Evolutionary conservation across 2,329 filamentous ascomycete species (phyloP).

Genomic region (Penicillium sp.): DNA sequence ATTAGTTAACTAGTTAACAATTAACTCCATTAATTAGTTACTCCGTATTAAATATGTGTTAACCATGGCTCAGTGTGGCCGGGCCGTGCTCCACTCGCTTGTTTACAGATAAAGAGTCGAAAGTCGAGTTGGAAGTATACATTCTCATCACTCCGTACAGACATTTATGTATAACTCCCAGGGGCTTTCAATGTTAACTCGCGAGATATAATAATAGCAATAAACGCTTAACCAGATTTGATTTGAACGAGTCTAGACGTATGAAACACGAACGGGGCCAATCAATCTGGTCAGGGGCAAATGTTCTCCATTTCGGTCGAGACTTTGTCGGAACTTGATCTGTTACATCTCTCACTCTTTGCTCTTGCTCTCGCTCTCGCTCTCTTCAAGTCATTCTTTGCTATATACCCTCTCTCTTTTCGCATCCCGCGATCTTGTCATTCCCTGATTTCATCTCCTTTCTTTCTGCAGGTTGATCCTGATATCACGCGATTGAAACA

Average conservation of each 20-base stretch:
- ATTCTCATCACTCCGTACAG: too few relatives aligned
- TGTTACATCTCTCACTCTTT: neutral
- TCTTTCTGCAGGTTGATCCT: slow-evolving; percentile 22
- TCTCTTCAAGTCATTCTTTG: neutral
- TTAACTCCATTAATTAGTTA: too few relatives aligned
- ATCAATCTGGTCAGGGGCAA: neutral
- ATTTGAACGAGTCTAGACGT: neutral
- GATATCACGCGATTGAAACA: slow-evolving; percentile 1
- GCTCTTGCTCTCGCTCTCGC: neutral
- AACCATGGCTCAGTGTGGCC: neutral
- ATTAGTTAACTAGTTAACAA: too few relatives aligned
- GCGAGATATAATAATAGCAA: too few relatives aligned
- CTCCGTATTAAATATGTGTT: too few relatives aligned
- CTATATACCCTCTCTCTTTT: neutral
- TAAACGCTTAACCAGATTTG: too few relatives aligned
- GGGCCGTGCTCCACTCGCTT: neutral
- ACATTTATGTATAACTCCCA: too few relatives aligned
- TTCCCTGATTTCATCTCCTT: slow-evolving; percentile 1
- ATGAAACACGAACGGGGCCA: neutral
- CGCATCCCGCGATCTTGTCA: neutral
- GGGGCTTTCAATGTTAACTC: too few relatives aligned
- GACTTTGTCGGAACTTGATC: slow-evolving; percentile 7
- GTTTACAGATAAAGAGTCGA: too few relatives aligned
- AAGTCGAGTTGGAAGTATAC: too few relatives aligned
- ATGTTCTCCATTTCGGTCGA: slow-evolving; percentile 2